These are phyloP conservation scores for Cyberlindnera americana DNA, from an alignment of 805 yeast genomes.

Conservation along the genomic window DNA sequence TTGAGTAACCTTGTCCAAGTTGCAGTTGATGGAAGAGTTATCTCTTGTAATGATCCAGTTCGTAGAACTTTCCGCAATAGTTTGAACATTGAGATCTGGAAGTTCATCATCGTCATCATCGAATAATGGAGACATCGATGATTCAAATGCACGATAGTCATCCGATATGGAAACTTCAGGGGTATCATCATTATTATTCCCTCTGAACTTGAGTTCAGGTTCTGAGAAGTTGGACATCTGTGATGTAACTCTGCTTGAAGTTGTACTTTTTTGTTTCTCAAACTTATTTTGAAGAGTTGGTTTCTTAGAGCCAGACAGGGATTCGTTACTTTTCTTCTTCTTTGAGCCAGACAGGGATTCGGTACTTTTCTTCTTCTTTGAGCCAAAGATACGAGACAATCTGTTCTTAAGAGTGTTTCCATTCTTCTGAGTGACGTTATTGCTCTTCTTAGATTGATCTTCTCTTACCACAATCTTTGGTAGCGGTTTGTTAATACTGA, in stretches of 20 bases:
- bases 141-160: conserved; percentile 23
- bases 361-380: too few species aligned
- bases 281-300: conserved; percentile 3
- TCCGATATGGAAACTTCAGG: conserved; percentile 16
- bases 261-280: background rate
- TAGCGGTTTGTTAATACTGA: conserved; percentile 19
- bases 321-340: too few species aligned
- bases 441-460: conserved; percentile 1
- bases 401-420: conserved; percentile 20
- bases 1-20: conserved; percentile 13
- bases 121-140: conserved; percentile 24
- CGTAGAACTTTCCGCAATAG: conserved; percentile 8
- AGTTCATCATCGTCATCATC: conserved; percentile 27
- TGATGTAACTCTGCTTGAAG: background rate
- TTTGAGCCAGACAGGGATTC: too few species aligned
- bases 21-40: conserved; percentile 20
- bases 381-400: conserved; percentile 24
- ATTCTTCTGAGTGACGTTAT: conserved; percentile 12
- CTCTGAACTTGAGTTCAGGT: background rate
- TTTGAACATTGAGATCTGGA: conserved; percentile 7
- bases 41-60: conserved; percentile 23
- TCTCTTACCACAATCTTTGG: conserved; percentile 14
- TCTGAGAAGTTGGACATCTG: background rate
- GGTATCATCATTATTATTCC: conserved; percentile 1
- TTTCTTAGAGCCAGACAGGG: too few species aligned